Evolutionary conservation across 2,329 filamentous ascomycete genomes (phyloP).

Genomic region (Orbilia quercus): DNA sequence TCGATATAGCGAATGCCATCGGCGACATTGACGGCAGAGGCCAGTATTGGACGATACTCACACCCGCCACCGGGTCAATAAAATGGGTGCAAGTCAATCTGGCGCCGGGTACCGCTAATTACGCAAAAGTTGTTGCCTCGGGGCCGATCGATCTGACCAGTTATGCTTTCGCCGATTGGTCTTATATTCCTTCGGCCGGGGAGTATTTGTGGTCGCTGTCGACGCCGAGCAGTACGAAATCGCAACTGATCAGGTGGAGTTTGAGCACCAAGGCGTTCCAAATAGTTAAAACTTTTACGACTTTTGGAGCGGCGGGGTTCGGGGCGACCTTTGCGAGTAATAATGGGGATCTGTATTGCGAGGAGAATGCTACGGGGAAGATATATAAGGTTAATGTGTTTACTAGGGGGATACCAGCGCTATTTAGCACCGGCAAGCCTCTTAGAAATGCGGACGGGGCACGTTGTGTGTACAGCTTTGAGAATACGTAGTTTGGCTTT

Average conservation of each 20-base stretch:
- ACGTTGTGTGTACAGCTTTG: constrained; percentile 13
- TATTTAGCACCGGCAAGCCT: neutral
- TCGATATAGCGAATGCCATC: neutral
- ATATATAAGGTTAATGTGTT: constrained; percentile 18
- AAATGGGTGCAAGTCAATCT: constrained; percentile 12
- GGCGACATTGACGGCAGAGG: constrained; percentile 17
- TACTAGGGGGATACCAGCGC: neutral
- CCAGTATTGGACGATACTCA: constrained; percentile 2
- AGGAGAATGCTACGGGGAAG: neutral
- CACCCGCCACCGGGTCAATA: neutral
- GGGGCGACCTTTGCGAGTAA: neutral
- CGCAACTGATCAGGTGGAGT: neutral
- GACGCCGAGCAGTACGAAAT: neutral
- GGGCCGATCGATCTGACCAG: neutral
- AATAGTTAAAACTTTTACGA: neutral
- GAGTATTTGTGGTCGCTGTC: neutral
- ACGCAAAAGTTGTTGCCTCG: neutral
- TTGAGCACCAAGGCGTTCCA: constrained; percentile 2
- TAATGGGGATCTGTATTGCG: constrained; percentile 3
- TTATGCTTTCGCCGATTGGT: constrained; percentile 7
- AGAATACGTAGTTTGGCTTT: too few species aligned
- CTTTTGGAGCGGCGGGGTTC: neutral
- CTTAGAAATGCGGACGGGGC: constrained; percentile 8
- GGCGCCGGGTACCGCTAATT: neutral
- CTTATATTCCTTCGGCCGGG: constrained; percentile 14